Conservation (phyloP, 345 rosid genomes). For the Dipteronia sinensis region DNA sequence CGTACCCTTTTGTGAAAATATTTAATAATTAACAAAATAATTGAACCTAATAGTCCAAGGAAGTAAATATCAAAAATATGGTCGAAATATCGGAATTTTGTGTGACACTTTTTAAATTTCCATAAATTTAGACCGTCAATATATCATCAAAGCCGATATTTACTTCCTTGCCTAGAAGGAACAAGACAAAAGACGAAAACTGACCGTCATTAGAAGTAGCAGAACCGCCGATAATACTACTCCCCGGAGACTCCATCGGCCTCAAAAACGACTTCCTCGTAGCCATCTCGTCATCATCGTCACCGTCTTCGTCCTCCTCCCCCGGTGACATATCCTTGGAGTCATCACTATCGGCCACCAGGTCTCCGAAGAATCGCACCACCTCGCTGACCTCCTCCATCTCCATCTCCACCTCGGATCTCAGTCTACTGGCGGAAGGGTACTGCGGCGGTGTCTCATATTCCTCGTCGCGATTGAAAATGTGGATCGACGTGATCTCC, state of each 20-base stretch:
- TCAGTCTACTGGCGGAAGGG: constrained; percentile 30
- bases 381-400: constrained; percentile 31
- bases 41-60: neutral
- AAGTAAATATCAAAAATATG: neutral
- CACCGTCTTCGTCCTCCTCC: constrained; percentile 38
- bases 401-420: constrained; percentile 29
- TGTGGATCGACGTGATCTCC: constrained; percentile 87
- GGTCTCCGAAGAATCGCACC: constrained; percentile 54
- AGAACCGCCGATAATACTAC: constrained; percentile 70
- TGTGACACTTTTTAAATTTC: too few species aligned
- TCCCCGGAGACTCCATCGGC: constrained; percentile 67
- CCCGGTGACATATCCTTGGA: constrained; percentile 32
- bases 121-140: too few species aligned
- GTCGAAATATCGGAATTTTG: too few species aligned
- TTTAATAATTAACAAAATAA: neutral
- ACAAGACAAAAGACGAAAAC: constrained; percentile 14
- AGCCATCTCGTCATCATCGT: constrained; percentile 27
- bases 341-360: constrained; percentile 63
- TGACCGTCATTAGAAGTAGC: constrained; percentile 75
- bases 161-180: neutral
- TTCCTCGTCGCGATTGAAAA: constrained; percentile 92
- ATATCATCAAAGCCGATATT: neutral
- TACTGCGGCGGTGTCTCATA: constrained; percentile 65
- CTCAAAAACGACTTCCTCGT: constrained; percentile 55
- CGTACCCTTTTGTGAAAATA: neutral